A percentile compares a stretch with the other conserved stretches of the same genome.
Evolutionary conservation across 176 grass and related monocot genomes (phyloP).

Genomic region (Cenchrus purpureus): DNA sequence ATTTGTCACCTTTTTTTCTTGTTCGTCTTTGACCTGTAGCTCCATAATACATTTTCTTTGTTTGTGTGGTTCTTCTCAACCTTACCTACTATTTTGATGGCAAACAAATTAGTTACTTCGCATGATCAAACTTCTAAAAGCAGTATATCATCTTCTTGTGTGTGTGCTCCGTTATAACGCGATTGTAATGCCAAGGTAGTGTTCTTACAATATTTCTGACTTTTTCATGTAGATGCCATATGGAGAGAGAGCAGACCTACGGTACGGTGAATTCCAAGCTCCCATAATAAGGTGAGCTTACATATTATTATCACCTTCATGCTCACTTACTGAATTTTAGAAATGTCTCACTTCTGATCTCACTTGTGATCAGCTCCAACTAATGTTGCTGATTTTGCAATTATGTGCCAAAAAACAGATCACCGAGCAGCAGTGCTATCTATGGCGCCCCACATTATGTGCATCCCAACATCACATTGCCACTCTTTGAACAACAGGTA

Average conservation of each 20-base stretch:
- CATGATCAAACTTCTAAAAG: neutral
- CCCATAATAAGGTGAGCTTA: conserved; percentile 43
- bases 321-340: conserved; percentile 8
- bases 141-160: neutral
- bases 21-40: neutral
- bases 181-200: neutral
- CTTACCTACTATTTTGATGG: neutral
- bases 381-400: conserved; percentile 25
- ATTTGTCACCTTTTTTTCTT: conserved; percentile 25
- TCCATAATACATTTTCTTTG: neutral
- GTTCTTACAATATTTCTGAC: conserved; percentile 20
- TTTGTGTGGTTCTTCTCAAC: neutral
- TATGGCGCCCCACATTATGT: conserved; percentile 40
- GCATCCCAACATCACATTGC: conserved; percentile 50
- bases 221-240: conserved; percentile 49
- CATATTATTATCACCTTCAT: conserved; percentile 6
- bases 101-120: neutral
- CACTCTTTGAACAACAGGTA: conserved; percentile 62
- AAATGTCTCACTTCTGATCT: neutral
- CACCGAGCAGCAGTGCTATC: conserved; percentile 47
- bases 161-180: neutral
- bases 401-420: conserved; percentile 39
- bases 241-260: conserved; percentile 50
- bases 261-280: conserved; percentile 52
- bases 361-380: conserved; percentile 18